phyloP scores from a whole-genome alignment of 2,329 filamentous ascomycete genomes.

The Onygenales sp. region DNA sequence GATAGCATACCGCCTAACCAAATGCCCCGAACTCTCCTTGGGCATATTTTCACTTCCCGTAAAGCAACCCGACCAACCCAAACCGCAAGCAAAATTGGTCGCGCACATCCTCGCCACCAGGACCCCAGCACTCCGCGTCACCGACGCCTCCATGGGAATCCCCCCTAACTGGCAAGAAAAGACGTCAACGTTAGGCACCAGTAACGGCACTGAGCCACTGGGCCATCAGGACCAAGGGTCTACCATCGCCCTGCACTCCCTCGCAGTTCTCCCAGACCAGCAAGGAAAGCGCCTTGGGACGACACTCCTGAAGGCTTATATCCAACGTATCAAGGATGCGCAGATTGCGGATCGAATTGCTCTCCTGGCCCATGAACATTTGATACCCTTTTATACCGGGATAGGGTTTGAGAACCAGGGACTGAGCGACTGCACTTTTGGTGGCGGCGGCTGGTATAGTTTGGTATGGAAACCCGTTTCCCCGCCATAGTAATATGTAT shows the following conservation, averaged over 20 bases:
- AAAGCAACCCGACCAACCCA: slow-evolving; percentile 46
- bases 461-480: slow-evolving; percentile 48
- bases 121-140: slow-evolving; percentile 52
- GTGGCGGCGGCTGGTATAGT: slow-evolving; percentile 72
- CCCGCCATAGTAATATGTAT: background rate
- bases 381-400: slow-evolving; percentile 66
- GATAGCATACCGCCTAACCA: slow-evolving; percentile 67
- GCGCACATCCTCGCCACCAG: slow-evolving; percentile 72
- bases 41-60: slow-evolving; percentile 63
- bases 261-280: slow-evolving; percentile 67
- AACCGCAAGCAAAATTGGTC: slow-evolving; percentile 55
- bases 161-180: slow-evolving; percentile 56
- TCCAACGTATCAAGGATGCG: slow-evolving; percentile 64
- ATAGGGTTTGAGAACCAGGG: slow-evolving; percentile 64
- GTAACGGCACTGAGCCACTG: slow-evolving; percentile 34
- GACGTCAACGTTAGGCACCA: slow-evolving; percentile 18
- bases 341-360: slow-evolving; percentile 63
- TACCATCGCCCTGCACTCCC: slow-evolving; percentile 72
- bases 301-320: slow-evolving; percentile 64
- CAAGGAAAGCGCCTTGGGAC: slow-evolving; percentile 66
- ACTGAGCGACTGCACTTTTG: slow-evolving; percentile 59
- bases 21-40: slow-evolving; percentile 66
- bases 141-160: slow-evolving; percentile 66
- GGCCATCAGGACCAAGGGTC: slow-evolving; percentile 66
- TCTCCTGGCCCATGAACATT: slow-evolving; percentile 64